These are phyloP conservation scores for Eustoma russellianum DNA, from an alignment of 257 asterid species.

Conservation along the genomic window DNA sequence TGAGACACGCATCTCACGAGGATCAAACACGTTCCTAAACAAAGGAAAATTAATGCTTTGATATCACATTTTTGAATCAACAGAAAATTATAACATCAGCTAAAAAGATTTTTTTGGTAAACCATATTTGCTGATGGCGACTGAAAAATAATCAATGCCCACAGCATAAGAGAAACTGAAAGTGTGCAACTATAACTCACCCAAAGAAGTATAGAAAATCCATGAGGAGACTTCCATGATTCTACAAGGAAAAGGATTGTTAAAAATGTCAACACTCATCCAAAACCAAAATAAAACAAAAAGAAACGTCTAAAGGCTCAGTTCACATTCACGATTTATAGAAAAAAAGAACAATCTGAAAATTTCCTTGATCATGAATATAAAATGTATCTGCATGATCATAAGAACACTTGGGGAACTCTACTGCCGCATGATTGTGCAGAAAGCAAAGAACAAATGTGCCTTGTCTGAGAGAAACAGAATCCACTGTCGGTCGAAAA, in stretches of 20 bases:
- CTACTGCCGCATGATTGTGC: not conserved
- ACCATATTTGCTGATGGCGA: not conserved
- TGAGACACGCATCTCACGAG: slow-evolving; percentile 93
- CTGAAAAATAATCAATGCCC: not conserved
- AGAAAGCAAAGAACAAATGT: slow-evolving; percentile 3
- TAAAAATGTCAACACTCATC: not conserved
- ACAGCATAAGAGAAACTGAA: not conserved
- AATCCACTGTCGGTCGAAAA: no score
- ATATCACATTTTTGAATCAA: not conserved
- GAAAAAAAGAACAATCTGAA: no score
- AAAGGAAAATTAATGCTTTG: slow-evolving; percentile 11
- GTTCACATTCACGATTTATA: no score
- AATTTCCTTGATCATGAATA: no score
- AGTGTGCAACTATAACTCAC: slow-evolving; percentile 36
- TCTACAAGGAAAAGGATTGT: slow-evolving; percentile 29
- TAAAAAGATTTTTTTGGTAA: slow-evolving; percentile 1
- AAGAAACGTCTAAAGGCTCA: not conserved
- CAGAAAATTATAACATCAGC: not conserved
- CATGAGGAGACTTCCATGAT: slow-evolving; percentile 91
- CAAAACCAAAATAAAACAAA: not conserved
- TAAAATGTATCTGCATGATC: no score
- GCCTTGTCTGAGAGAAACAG: no score
- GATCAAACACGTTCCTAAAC: slow-evolving; percentile 90
- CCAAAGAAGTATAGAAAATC: slow-evolving; percentile 97
- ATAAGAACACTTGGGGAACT: not conserved